A percentile compares a stretch with the other conserved stretches of the same genome.
phyloP scores from a whole-genome alignment of 2,329 filamentous ascomycete species.

The Colletotrichum scovillei region DNA sequence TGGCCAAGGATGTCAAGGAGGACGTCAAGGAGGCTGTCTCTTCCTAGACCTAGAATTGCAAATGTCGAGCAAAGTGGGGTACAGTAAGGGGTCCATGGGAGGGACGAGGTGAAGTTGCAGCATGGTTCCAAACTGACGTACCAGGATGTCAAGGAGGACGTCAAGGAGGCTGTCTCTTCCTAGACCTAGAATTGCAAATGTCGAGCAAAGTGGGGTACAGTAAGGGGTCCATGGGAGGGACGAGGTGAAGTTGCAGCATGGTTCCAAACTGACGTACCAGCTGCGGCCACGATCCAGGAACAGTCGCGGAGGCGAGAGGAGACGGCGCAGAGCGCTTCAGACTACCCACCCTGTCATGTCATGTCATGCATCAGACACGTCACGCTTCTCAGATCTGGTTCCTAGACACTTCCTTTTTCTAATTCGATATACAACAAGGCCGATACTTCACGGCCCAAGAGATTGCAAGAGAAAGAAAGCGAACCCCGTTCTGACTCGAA shows the following conservation, averaged over 20 bases:
- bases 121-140: not conserved
- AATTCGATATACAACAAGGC: not conserved
- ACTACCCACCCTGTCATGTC: not conserved
- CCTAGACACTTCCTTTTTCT: slow-evolving; percentile 1
- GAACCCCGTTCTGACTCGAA: not conserved
- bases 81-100: not conserved
- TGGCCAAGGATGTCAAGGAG: slow-evolving; percentile 55
- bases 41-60: slow-evolving; percentile 5
- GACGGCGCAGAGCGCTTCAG: not conserved
- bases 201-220: not conserved
- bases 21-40: slow-evolving; percentile 43
- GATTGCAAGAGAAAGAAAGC: not conserved
- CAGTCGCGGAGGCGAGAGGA: not conserved
- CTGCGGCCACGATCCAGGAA: slow-evolving; percentile 1
- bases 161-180: slow-evolving; percentile 39
- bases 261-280: not conserved
- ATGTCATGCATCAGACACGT: not conserved
- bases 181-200: not conserved
- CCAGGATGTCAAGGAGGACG: slow-evolving; percentile 54
- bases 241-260: not conserved
- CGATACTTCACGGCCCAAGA: not conserved
- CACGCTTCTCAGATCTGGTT: not conserved
- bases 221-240: not conserved
- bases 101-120: not conserved
- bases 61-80: not conserved